These are phyloP conservation scores for Flaveria floridana DNA, from an alignment of 140 eudicot genomes.

Conservation along the genomic window DNA sequence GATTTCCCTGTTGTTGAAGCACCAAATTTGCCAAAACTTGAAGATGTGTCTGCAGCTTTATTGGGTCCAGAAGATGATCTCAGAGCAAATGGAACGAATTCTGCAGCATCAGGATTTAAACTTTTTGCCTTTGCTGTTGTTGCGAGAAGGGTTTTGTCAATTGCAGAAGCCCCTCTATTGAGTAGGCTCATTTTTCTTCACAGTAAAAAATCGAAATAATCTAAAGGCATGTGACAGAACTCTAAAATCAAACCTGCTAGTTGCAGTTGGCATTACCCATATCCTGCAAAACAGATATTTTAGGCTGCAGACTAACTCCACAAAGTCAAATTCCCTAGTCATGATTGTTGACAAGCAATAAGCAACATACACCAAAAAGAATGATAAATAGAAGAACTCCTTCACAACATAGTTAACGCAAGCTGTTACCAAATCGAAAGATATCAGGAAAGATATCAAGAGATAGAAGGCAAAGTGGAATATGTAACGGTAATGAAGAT, in stretches of 20 bases:
- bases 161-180: constrained; percentile 50
- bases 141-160: constrained; percentile 47
- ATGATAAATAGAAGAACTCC: constrained; percentile 4
- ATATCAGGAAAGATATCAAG: no score
- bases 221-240: constrained; percentile 25
- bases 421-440: no score
- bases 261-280: constrained; percentile 45
- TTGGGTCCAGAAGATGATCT: constrained; percentile 49
- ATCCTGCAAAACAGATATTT: constrained; percentile 23
- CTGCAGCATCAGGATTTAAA: constrained; percentile 90
- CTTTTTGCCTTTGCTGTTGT: constrained; percentile 40
- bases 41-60: constrained; percentile 33
- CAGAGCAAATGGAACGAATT: constrained; percentile 70
- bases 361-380: background rate
- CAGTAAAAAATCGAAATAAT: constrained; percentile 19
- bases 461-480: no score
- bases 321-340: no score
- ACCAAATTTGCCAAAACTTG: constrained; percentile 40
- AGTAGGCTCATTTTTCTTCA: constrained; percentile 59
- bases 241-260: constrained; percentile 10
- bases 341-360: background rate
- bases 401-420: background rate
- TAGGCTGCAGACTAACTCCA: background rate
- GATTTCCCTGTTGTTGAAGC: constrained; percentile 51
- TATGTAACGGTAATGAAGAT: no score